These are phyloP conservation scores for Thalia dealbata DNA, from an alignment of 176 grass and related monocot species.

Conservation along the genomic window DNA sequence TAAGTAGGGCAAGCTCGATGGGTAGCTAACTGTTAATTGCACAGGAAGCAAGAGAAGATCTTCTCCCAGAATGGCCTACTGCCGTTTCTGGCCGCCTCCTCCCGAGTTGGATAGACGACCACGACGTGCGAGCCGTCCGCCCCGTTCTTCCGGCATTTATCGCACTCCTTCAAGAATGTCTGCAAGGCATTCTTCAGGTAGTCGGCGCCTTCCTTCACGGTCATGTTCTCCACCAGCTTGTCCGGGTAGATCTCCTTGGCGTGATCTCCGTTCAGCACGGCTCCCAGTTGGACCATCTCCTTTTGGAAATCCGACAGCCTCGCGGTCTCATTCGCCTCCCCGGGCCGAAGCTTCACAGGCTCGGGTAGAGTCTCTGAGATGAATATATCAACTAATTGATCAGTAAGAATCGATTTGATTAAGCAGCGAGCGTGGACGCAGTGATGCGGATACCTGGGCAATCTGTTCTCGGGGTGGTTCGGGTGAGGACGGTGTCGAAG, in stretches of 20 bases:
- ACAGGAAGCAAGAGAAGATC: neutral
- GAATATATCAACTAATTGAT: neutral
- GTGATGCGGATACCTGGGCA: neutral
- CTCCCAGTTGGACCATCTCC: constrained; percentile 12
- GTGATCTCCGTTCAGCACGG: constrained; percentile 10
- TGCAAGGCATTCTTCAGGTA: neutral
- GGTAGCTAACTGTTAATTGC: neutral
- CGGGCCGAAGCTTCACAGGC: neutral
- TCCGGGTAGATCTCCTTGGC: neutral
- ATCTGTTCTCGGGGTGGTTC: constrained; percentile 1
- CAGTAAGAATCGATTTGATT: no score
- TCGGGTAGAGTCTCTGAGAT: constrained; percentile 2
- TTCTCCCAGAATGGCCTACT: neutral
- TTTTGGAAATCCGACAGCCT: constrained; percentile 1
- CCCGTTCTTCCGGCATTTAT: neutral
- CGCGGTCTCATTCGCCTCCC: neutral
- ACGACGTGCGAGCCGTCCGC: constrained; percentile 2
- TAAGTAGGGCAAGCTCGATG: no score
- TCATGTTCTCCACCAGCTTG: constrained; percentile 15
- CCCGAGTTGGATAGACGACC: neutral
- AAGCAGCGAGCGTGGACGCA: no score
- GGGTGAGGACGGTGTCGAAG: constrained; percentile 5
- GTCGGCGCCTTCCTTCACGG: neutral
- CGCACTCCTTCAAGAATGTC: neutral
- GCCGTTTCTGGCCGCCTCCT: neutral